These are phyloP conservation scores for Pistacia vera DNA, from an alignment of 345 rosid species.

Conservation along the genomic window DNA sequence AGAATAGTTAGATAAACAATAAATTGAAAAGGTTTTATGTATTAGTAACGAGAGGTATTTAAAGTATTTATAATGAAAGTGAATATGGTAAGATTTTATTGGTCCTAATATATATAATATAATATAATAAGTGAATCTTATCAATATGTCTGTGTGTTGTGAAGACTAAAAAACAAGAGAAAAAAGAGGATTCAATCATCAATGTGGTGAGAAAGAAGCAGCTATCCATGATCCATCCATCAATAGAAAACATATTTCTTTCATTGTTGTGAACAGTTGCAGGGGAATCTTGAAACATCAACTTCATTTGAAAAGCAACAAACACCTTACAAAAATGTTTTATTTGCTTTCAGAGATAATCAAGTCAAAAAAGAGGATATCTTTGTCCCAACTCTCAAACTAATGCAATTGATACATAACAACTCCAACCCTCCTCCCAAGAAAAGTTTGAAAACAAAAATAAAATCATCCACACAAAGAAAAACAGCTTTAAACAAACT, in stretches of 20 bases:
- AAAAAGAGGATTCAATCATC: not conserved
- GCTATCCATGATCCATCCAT: not conserved
- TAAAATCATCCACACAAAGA: not conserved
- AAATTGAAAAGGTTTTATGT: too few relatives aligned
- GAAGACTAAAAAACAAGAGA: not conserved
- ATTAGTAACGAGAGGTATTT: too few relatives aligned
- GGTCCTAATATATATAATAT: too few relatives aligned
- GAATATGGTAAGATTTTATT: too few relatives aligned
- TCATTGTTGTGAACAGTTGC: not conserved
- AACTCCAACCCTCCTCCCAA: slow-evolving; percentile 2
- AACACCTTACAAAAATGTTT: not conserved
- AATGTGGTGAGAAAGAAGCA: too few relatives aligned
- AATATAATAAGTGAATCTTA: too few relatives aligned
- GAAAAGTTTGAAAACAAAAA: not conserved
- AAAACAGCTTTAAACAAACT: not conserved
- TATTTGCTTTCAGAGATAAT: slow-evolving; percentile 10
- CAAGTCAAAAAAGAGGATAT: slow-evolving; percentile 5
- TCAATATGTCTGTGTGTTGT: too few relatives aligned
- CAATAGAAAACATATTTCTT: not conserved
- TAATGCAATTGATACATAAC: not conserved
- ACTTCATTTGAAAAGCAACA: not conserved
- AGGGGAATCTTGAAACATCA: not conserved
- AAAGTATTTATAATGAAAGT: too few relatives aligned
- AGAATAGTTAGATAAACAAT: too few relatives aligned
- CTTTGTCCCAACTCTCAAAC: not conserved